Base-by-base conservation (phyloP, 2,329 filamentous ascomycete genomes). In the Myrmaecium sp. region DNA sequence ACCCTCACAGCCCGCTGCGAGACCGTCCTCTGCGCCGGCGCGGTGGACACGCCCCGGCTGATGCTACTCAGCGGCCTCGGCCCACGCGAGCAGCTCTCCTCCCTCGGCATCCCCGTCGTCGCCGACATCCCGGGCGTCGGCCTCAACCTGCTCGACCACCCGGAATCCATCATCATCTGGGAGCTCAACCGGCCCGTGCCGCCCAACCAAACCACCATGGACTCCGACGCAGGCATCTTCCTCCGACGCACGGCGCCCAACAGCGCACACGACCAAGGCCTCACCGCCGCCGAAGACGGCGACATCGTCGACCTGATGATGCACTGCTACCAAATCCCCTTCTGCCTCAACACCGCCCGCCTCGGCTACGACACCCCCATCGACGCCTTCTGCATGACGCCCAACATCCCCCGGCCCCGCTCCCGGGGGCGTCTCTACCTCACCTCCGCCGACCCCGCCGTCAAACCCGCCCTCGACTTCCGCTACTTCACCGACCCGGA, bases 301-400 rank as follows among this genome's bases (percentile, higher is more conserved):
- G 67, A 77, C 34, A 74, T 79, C 29, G 78, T 77, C 36, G 83
- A 93, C 46, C 58, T 91, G 43, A 92, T 92, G 83, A 89, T 89
- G 77, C 82, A 92, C 60, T 92, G 82, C 66, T 92, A 92, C 61
- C 83, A 92, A 56, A 91, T 92, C 39, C 82, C 82, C 28, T 92
- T 92, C 57, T 79, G 74, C 35, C 69, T 83, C 39, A 92, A 92
- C 64, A 93, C 82, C 2, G 58, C 66, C 29, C 73, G 79, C 21
- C 65, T 93, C 7, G 82, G 82, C 38, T 92, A 74, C 49, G 69
- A 73, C 41, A 59, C 60, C 21, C 69, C 69, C 25, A 58, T 74
- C 33, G 76, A 84, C 42, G 81, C 80, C 27, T 91, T 91, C 62
- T 89, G 81, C 67, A 89, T 89, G 75, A 89, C 81, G 10, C 81